A percentile compares a stretch with the other conserved stretches of the same genome.
Conservation (phyloP, 2,329 filamentous ascomycete genomes). For the Trichoderma hamatum region DNA sequence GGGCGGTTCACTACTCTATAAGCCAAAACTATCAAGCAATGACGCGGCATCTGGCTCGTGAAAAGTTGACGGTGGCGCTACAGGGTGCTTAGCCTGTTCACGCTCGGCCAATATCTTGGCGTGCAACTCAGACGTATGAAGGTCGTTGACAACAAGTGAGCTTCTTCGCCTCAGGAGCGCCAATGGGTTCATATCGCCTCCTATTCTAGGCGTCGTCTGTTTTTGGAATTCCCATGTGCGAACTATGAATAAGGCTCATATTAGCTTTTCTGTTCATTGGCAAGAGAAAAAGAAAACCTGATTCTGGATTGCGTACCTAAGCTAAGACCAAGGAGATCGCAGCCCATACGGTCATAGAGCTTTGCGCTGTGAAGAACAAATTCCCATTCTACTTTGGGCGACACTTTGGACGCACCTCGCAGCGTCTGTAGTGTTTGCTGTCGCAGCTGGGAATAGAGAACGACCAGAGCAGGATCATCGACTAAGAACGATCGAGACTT, state of each 20-base stretch:
- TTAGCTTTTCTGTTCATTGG: not conserved
- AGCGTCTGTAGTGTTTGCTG: slow-evolving; percentile 81
- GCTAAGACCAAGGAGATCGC: slow-evolving; percentile 85
- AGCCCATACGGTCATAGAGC: slow-evolving; percentile 89
- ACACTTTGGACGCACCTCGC: slow-evolving; percentile 80
- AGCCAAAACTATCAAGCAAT: slow-evolving; percentile 89
- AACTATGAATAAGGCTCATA: slow-evolving; percentile 48
- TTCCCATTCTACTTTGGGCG: slow-evolving; percentile 79
- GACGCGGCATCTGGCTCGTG: slow-evolving; percentile 90
- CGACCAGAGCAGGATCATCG: slow-evolving; percentile 86
- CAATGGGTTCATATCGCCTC: slow-evolving; percentile 62
- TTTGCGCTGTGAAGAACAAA: slow-evolving; percentile 86
- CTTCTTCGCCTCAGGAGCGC: slow-evolving; percentile 71
- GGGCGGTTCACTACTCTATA: slow-evolving; percentile 51
- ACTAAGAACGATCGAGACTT: slow-evolving; percentile 80
- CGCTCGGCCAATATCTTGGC: slow-evolving; percentile 31
- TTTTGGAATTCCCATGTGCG: slow-evolving; percentile 80
- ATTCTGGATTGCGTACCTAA: slow-evolving; percentile 59
- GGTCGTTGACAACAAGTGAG: slow-evolving; percentile 79
- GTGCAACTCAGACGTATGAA: slow-evolving; percentile 46
- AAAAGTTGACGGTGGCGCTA: slow-evolving; percentile 75
- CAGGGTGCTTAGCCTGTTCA: slow-evolving; percentile 45
- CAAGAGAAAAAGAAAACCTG: too few species aligned
- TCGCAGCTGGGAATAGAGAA: slow-evolving; percentile 84
- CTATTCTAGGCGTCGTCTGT: slow-evolving; percentile 44